Evolutionary conservation across 140 eudicot genomes (phyloP).

Genomic region (Stevia rebaudiana): DNA sequence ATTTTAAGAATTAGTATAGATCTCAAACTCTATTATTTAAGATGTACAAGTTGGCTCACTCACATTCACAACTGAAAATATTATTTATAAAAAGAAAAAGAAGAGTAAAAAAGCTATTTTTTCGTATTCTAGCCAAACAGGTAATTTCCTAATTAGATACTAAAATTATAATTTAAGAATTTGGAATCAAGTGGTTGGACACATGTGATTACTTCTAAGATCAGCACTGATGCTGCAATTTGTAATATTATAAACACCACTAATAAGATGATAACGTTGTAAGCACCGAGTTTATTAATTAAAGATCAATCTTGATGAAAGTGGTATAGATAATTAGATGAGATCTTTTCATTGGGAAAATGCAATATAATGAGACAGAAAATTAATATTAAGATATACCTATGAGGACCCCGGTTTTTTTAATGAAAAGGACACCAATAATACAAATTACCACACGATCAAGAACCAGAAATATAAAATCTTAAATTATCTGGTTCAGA

Average conservation of each 20-base stretch:
- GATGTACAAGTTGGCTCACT: constrained; percentile 13
- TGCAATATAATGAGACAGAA: constrained; percentile 14
- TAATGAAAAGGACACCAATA: constrained; percentile 24
- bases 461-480: neutral
- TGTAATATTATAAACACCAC: constrained; percentile 28
- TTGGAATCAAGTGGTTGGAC: constrained; percentile 28
- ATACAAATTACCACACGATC: constrained; percentile 13
- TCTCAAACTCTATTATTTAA: constrained; percentile 14
- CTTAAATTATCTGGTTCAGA: neutral
- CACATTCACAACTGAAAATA: constrained; percentile 17
- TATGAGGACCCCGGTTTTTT: constrained; percentile 23
- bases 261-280: constrained; percentile 17
- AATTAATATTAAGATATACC: constrained; percentile 16
- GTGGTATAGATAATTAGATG: constrained; percentile 31
- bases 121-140: constrained; percentile 4
- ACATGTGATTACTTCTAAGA: constrained; percentile 30
- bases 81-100: neutral
- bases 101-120: constrained; percentile 1
- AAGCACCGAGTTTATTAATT: constrained; percentile 11
- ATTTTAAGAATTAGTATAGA: constrained; percentile 16
- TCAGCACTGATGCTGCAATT: constrained; percentile 22
- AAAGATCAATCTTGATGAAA: constrained; percentile 14
- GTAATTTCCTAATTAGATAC: constrained; percentile 28
- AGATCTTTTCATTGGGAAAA: constrained; percentile 30
- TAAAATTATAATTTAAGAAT: constrained; percentile 8